phyloP scores from a whole-genome alignment of 768 basidiomycete species.

The Mycena crocata region DNA sequence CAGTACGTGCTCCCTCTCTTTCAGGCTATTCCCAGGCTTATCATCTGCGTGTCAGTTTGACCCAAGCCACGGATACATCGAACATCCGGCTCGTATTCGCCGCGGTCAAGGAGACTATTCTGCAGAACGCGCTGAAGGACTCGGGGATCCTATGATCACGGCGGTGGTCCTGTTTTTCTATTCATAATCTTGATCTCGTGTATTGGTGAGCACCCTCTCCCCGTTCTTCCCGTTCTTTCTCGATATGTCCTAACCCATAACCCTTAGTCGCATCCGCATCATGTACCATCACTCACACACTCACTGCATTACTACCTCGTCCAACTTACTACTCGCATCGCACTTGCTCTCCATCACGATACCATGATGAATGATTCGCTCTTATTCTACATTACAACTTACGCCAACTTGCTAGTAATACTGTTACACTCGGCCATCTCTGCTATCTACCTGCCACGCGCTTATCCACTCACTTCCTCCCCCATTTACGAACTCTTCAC shows the following conservation, averaged over 20 bases:
- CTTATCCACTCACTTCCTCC: too few species aligned
- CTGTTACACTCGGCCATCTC: conserved; percentile 1
- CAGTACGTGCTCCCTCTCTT: conserved; percentile 44
- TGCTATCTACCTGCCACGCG: background rate
- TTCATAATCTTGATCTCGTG: conserved; percentile 22
- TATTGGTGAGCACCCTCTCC: conserved; percentile 14
- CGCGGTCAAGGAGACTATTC: conserved; percentile 92
- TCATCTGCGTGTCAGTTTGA: conserved; percentile 60
- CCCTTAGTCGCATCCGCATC: conserved; percentile 12
- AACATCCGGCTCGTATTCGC: conserved; percentile 88
- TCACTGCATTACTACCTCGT: conserved; percentile 24
- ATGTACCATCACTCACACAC: conserved; percentile 30
- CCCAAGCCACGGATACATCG: conserved; percentile 89
- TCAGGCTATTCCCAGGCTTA: background rate
- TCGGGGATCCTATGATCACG: conserved; percentile 75
- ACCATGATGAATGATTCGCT: background rate
- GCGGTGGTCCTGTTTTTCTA: conserved; percentile 2
- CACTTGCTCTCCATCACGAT: conserved; percentile 7
- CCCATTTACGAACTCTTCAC: conserved; percentile 14
- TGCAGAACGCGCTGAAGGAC: conserved; percentile 89
- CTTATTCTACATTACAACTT: conserved; percentile 10
- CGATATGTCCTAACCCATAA: too few species aligned
- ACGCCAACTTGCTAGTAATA: background rate
- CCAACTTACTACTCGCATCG: background rate
- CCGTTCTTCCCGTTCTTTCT: background rate